A percentile compares a stretch with the other conserved stretches of the same genome.
Evolutionary conservation across 2,329 filamentous ascomycete genomes (phyloP).

Genomic region (Ceratocystis cubensis): DNA sequence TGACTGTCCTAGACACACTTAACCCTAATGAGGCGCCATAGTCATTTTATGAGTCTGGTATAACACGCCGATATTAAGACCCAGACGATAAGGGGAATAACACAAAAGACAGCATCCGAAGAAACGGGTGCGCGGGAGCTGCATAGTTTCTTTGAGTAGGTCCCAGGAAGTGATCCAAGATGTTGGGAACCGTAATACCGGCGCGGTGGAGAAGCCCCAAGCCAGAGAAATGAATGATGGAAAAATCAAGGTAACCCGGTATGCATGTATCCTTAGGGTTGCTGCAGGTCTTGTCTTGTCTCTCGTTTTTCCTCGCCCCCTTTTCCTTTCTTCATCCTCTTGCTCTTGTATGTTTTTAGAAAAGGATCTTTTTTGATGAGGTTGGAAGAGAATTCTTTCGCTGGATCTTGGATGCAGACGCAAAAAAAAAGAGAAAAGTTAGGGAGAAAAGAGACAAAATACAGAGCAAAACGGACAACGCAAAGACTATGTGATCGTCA

Average conservation of each 20-base stretch:
- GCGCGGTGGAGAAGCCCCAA: not conserved
- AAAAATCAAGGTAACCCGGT: not conserved
- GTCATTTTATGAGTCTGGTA: not conserved
- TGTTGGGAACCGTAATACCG: not conserved
- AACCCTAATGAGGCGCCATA: not conserved
- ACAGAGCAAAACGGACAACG: constrained; percentile 6
- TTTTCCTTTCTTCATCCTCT: not conserved
- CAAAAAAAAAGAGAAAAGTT: constrained; percentile 16
- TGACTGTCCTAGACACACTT: not conserved
- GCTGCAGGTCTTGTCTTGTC: too few relatives aligned
- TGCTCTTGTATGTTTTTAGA: not conserved
- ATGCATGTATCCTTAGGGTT: not conserved
- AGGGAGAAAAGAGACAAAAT: constrained; percentile 1
- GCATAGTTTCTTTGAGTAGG: not conserved
- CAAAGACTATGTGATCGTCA: not conserved
- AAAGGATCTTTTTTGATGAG: not conserved
- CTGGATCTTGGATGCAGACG: constrained; percentile 8
- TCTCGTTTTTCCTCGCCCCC: not conserved
- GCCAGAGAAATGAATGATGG: not conserved
- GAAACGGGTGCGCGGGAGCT: not conserved
- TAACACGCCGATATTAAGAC: not conserved
- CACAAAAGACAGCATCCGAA: not conserved
- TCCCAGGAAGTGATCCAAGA: not conserved
- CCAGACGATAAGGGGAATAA: not conserved
- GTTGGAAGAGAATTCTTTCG: not conserved